These are phyloP conservation scores for Dissophora ornata DNA, from an alignment of 192 early-diverging fungal species.

Conservation along the genomic window DNA sequence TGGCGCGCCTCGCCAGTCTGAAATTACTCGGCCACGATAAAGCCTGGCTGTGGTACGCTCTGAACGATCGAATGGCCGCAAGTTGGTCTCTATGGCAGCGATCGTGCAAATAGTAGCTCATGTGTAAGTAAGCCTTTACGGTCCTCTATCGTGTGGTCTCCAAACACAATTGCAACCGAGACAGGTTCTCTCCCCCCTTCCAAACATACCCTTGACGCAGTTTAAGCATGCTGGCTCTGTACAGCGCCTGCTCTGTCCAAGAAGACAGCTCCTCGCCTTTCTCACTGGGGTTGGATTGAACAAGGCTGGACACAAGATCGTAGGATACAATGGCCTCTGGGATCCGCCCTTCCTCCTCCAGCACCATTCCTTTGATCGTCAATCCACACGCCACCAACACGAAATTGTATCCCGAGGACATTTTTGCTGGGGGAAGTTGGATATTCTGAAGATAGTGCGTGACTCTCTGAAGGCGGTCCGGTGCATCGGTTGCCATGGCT, in stretches of 20 bases:
- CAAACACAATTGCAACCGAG: too few species aligned
- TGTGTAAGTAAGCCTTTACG: too few species aligned
- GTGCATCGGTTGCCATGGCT: slow-evolving; percentile 43
- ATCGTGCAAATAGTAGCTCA: too few species aligned
- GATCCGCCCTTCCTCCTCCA: slow-evolving; percentile 60
- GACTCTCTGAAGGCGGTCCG: slow-evolving; percentile 43
- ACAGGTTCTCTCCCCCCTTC: too few species aligned
- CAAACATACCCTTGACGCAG: slow-evolving; percentile 58
- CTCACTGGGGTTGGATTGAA: slow-evolving; percentile 59
- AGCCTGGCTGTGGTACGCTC: slow-evolving; percentile 36
- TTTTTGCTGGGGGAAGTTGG: slow-evolving; percentile 53
- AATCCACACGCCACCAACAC: slow-evolving; percentile 69
- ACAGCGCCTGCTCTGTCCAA: slow-evolving; percentile 80
- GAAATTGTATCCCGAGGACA: slow-evolving; percentile 68
- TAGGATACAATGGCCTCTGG: slow-evolving; percentile 65
- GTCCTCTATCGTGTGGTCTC: too few species aligned
- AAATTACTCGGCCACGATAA: slow-evolving; percentile 28
- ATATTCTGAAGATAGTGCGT: slow-evolving; percentile 53
- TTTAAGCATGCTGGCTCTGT: slow-evolving; percentile 70
- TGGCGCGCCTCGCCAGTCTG: slow-evolving; percentile 29
- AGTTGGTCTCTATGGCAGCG: slow-evolving; percentile 23
- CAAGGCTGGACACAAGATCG: slow-evolving; percentile 57
- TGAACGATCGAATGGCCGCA: slow-evolving; percentile 36
- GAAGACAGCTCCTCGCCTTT: slow-evolving; percentile 66
- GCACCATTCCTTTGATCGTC: slow-evolving; percentile 70